These are phyloP conservation scores for Cerioporus squamosus DNA, from an alignment of 1,284 basidiomycete genomes.

Conservation along the genomic window DNA sequence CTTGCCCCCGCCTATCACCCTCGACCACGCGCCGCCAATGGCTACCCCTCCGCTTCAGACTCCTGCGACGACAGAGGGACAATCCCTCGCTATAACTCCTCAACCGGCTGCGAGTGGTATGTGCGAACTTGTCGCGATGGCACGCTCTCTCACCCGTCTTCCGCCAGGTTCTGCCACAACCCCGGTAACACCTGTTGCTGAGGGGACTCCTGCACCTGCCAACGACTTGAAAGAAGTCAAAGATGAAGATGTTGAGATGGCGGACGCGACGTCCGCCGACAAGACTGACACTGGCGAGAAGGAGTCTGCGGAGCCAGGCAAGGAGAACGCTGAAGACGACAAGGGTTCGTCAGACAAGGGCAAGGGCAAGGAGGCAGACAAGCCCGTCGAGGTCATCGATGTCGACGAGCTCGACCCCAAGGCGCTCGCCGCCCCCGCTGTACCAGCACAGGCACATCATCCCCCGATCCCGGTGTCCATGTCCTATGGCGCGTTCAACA, in stretches of 20 bases:
- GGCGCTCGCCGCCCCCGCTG: constrained; percentile 12
- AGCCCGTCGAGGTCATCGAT: constrained; percentile 50
- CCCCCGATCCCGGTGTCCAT: constrained; percentile 25
- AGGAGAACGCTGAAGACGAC: not conserved
- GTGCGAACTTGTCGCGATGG: not conserved
- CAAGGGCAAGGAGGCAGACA: constrained; percentile 1
- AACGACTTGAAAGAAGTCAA: constrained; percentile 22
- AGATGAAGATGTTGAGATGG: constrained; percentile 26
- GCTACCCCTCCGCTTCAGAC: constrained; percentile 29
- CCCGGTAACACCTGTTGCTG: constrained; percentile 14
- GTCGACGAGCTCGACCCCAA: constrained; percentile 52
- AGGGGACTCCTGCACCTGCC: constrained; percentile 5
- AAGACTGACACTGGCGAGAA: constrained; percentile 7
- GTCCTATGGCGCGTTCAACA: constrained; percentile 44
- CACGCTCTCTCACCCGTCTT: not conserved
- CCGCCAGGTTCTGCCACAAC: constrained; percentile 10
- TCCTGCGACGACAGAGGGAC: constrained; percentile 20
- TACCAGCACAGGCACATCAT: constrained; percentile 11
- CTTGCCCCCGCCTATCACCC: constrained; percentile 21
- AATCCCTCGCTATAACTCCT: constrained; percentile 23
- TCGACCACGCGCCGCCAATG: constrained; percentile 29
- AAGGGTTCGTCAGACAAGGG: constrained; percentile 2
- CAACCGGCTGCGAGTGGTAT: constrained; percentile 24
- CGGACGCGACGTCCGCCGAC: constrained; percentile 12
- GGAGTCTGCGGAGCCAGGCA: not conserved